A percentile compares a stretch with the other conserved stretches of the same genome.
These are phyloP conservation scores for Rhizodiscina lignyota DNA, from an alignment of 495 filamentous ascomycete genomes.

Conservation along the genomic window DNA sequence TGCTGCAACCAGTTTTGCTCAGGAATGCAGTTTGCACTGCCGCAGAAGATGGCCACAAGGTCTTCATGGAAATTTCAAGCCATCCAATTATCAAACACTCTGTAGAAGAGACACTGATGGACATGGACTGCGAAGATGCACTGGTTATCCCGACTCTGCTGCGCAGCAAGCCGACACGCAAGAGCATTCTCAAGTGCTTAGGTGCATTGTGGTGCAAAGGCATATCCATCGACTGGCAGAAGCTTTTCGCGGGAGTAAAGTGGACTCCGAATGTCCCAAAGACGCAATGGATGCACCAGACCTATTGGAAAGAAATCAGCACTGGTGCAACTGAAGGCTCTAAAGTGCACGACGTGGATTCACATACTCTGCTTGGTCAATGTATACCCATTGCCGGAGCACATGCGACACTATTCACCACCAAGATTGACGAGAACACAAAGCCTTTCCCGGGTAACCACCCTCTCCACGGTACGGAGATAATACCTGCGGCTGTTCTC, in stretches of 20 bases:
- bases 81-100: constrained; percentile 24
- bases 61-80: constrained; percentile 23
- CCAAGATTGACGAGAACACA: constrained; percentile 15
- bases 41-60: constrained; percentile 15
- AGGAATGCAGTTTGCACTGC: constrained; percentile 21
- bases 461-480: constrained; percentile 20
- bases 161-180: constrained; percentile 25
- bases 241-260: constrained; percentile 19
- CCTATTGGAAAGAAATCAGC: constrained; percentile 33
- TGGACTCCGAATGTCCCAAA: constrained; percentile 29
- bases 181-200: constrained; percentile 27
- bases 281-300: constrained; percentile 33
- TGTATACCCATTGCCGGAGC: constrained; percentile 13
- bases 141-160: constrained; percentile 19
- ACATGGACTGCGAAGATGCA: constrained; percentile 15
- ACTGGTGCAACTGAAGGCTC: constrained; percentile 4
- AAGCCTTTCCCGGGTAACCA: constrained; percentile 18
- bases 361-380: constrained; percentile 21
- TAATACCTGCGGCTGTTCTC: constrained; percentile 24
- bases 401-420: constrained; percentile 14
- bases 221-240: constrained; percentile 24
- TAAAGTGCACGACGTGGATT: constrained; percentile 16
- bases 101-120: constrained; percentile 19
- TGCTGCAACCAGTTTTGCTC: constrained; percentile 16
- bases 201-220: constrained; percentile 30